Conservation (phyloP, 768 basidiomycete species). For the Filobasidium floriforme region DNA sequence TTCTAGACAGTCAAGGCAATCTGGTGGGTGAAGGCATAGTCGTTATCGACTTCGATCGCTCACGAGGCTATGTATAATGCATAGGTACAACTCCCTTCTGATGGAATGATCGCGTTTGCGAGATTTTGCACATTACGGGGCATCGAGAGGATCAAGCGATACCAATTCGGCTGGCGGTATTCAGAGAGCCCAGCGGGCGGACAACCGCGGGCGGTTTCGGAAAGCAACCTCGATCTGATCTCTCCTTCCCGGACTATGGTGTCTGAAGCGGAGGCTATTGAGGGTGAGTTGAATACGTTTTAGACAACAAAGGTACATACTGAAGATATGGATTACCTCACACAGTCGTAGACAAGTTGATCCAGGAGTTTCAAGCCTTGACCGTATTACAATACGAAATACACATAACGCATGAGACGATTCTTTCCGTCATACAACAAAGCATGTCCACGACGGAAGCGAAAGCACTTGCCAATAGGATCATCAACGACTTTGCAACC, state of each 20-base stretch:
- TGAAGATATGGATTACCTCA: background rate
- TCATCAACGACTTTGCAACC: background rate
- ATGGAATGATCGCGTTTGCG: constrained; percentile 38
- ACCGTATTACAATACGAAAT: constrained; percentile 37
- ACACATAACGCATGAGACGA: constrained; percentile 36
- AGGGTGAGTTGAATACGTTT: constrained; percentile 4
- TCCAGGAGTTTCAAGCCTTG: constrained; percentile 39
- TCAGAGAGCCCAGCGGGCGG: constrained; percentile 30
- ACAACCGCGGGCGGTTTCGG: constrained; percentile 35
- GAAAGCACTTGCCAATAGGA: background rate
- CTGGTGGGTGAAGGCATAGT: constrained; percentile 19
- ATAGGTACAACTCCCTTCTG: constrained; percentile 33
- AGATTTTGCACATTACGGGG: constrained; percentile 34
- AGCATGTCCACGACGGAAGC: background rate
- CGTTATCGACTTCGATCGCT: background rate
- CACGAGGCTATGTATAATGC: background rate
- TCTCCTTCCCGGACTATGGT: constrained; percentile 37
- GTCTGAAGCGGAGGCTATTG: constrained; percentile 32
- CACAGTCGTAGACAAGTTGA: constrained; percentile 37
- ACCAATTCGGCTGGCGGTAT: constrained; percentile 38
- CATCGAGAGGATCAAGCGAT: constrained; percentile 42
- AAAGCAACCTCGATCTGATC: constrained; percentile 40
- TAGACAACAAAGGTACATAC: background rate
- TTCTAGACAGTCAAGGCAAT: constrained; percentile 57
- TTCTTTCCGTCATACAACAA: constrained; percentile 14